Evolutionary conservation across 2,329 filamentous ascomycete genomes (phyloP).

Genomic region (Monosporascus sp.): DNA sequence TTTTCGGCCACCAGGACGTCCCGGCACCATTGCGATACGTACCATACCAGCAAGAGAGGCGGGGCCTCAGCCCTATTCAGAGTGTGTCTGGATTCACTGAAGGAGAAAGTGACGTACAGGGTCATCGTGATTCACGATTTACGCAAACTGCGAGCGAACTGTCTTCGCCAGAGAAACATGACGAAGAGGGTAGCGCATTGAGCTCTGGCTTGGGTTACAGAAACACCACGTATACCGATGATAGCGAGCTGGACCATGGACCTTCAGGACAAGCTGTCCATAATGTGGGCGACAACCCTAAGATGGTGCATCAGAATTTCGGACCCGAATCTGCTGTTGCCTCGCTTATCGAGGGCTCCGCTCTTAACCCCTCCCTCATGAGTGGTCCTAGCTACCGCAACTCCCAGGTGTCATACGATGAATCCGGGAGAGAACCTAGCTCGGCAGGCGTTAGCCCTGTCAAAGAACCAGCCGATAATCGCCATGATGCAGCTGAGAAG

Average conservation of each 20-base stretch:
- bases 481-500: conserved; percentile 34
- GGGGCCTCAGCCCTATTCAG: conserved; percentile 81
- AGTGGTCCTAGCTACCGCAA: conserved; percentile 50
- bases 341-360: conserved; percentile 74
- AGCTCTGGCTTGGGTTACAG: conserved; percentile 53
- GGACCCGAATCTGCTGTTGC: conserved; percentile 87
- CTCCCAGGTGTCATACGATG: conserved; percentile 26
- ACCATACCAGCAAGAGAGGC: conserved; percentile 63
- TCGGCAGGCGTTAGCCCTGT: conserved; percentile 34
- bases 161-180: conserved; percentile 59
- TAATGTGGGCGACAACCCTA: conserved; percentile 66
- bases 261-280: conserved; percentile 66
- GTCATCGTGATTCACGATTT: conserved; percentile 52
- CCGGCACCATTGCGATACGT: conserved; percentile 60
- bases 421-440: conserved; percentile 4
- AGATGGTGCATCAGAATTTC: conserved; percentile 66
- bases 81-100: conserved; percentile 85
- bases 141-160: conserved; percentile 45
- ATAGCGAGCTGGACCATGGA: conserved; percentile 54
- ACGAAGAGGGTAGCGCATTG: conserved; percentile 51
- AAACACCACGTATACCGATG: conserved; percentile 45
- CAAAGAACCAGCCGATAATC: conserved; percentile 34
- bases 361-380: conserved; percentile 62
- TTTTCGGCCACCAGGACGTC: conserved; percentile 57
- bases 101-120: conserved; percentile 54